Percentiles rank a stretch among this genome's conserved stretches.
Evolutionary conservation across 2,329 filamentous ascomycete genomes (phyloP).

Genomic region (Fusarium sacchari): DNA sequence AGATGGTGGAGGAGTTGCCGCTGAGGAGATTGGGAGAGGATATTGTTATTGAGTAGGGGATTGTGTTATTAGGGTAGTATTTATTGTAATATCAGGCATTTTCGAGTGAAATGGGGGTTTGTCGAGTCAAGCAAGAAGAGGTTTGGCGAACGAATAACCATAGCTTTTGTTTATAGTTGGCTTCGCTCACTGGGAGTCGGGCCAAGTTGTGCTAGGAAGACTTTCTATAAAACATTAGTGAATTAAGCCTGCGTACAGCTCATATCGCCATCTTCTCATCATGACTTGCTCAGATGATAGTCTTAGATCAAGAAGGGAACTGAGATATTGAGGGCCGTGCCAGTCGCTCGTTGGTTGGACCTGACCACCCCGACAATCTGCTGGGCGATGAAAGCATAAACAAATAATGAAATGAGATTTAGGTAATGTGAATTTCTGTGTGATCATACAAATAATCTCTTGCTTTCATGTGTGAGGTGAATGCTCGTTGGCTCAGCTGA

Average conservation of each 20-base stretch:
- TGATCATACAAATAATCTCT: not conserved
- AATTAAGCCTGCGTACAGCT: no score
- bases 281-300: not conserved
- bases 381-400: not conserved
- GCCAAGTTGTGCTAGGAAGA: not conserved
- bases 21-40: conserved; percentile 47
- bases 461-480: not conserved
- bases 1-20: conserved; percentile 47
- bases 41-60: conserved; percentile 46
- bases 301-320: not conserved
- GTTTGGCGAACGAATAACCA: not conserved
- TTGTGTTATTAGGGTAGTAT: not conserved
- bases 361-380: not conserved
- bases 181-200: not conserved
- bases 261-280: no score
- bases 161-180: not conserved
- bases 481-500: not conserved
- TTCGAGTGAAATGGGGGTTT: not conserved
- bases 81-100: conserved; percentile 26
- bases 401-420: not conserved
- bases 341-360: not conserved
- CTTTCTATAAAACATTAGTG: accelerated
- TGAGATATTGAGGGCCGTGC: not conserved
- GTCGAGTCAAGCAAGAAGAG: no score
- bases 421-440: not conserved